Evolutionary conservation across 2,329 filamentous ascomycete species (phyloP), one percentile per base, ranked within the genome.

Genomic region (Cladosporium halotolerans): DNA sequence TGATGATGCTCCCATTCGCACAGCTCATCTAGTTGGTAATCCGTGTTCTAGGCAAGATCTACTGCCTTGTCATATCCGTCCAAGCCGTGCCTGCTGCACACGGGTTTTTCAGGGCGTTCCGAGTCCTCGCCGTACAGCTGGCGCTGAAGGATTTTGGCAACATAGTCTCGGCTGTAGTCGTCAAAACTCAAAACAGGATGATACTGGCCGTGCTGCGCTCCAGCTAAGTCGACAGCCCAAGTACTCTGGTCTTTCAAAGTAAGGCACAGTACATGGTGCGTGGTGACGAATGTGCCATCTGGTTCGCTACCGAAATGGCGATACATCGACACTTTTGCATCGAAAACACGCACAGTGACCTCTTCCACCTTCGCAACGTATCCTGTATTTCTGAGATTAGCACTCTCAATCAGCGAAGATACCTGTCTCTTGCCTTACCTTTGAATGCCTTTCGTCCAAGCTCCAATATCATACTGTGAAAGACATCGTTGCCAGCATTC

Each of bases 121-220:
- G 7, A 13, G 23, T 18, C 42, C 3, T 28, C 9, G 14, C 47
- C 47, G 9, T 19, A 43, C 9, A 28, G 14, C 9, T 28, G 38
- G 3, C 4, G 16, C 3, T 3, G n/a, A 5, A 36, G 31, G 5
- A 43, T 34, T 4, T 42, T 42, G 11, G 5, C 39, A 1, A 50
- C 40, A 9, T 43, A 43, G 14, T 43, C 39, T 10, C 31, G n/a
- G 11, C 19, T 31, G 46, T 51, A 60, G 1, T 54, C 34, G 0
- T 32, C 11, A 16, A 53, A 55, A 1, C 9, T 34, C 9, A 50
- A 16, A 10, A 62, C 19, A 4, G 56, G 31, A 5, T 55, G 41
- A 34, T 52, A 47, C 28, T 45, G 53, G n/a, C 58, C 58, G 23
- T 54, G 60, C 49, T 62, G 59, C 1, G 56, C 54, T 2, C 59